Base-by-base conservation (phyloP, 169 alveolate species). In the Plasmodium sp. region DNA sequence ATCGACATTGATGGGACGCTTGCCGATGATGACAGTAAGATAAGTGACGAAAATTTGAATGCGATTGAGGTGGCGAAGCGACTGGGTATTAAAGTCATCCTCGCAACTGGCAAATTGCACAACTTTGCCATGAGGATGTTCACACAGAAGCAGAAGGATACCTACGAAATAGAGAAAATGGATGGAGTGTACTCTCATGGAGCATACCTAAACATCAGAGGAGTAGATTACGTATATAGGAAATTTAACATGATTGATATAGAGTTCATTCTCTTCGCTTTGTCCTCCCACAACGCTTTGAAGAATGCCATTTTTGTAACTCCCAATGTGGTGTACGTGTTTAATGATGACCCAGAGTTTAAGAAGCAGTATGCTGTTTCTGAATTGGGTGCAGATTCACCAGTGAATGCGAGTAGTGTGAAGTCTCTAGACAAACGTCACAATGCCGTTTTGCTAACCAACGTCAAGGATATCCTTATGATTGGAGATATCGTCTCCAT, bases 141-240 rank as follows among this genome's bases (percentile, higher is more conserved):
- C 33, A 54, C 84, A 75, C 27, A 75, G 31, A 58, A 77, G 43
- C 93, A 86, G 51, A 86, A 41, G 16, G 86, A 86, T 27, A 51
- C 22, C 2, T 86, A 51, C 67, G 45, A 71, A 36, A 2, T 86
- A 27, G 82, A 77, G 0, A 86, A 45, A 86, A 41, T 75, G 27
- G 93, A 86, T 77, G 93, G 93, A 16, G 51, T 86, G 62, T 86
- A 31, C 36, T 74, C 93, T 2, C 67, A 86, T 75, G 93, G 93
- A 4, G 93, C 93, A 1, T 86, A 74, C 48, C 1, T 79, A 7
- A 16, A 86, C 39, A 51, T 86, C n/a, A 86, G 56, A 56, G 93
- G 93, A 54, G 58, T 75, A 9, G 16, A 86, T 54, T 51, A 48
- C 31, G 62, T 75, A 10, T 51, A 34, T 16, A 10, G 93, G 1